Evolutionary conservation across 2,329 filamentous ascomycete genomes (phyloP), one percentile per base, ranked within the genome.

Genomic region (Aschersonia sp.): DNA sequence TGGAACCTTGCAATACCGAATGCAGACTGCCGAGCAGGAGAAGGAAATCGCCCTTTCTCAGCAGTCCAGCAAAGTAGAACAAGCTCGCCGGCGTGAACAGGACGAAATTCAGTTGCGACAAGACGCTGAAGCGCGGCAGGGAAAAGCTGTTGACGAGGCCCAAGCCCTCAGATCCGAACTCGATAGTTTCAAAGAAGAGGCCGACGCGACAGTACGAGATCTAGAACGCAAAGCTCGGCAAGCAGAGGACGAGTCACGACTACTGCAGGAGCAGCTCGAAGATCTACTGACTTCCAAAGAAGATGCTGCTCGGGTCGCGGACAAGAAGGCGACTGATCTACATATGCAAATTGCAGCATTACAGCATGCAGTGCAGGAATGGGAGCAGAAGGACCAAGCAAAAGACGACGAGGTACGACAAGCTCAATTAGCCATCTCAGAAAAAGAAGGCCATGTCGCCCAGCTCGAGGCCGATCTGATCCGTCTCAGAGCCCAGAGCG

Each of bases 21-120:
- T 95, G 54, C 85, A 88, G 57, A 90, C 85, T 14, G 70, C 86
- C 47, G 89, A 90, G 57, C 87, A 95, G 56, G 90, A 97, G 59
- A 83, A 85, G 56, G 87, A 94, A 49, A 76, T 96, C 57, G 71
- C 81, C 44, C 74, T 79, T 8, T 72, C 95, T 12, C 81, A 87
- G 52, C 85, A 92, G 56, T 83, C 87, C 54, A 85, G 86, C 56
- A 90, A 95, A 57, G 64, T 95, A 29, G 80, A 90, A 52, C 87
- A 94, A 48, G 74, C 83, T 2, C 81, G 86, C 54, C 74, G 81
- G 44, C 85, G 83, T 52, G 84, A 86, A n/a, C 88, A 96, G 57
- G 82, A 86, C 7, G 89, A 95, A 58, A 88, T 85, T 58, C 83
- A 86, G 57, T 71, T 71, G 43, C 74, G 75, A 43, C 76, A 82